Percentiles rank a stretch among this genome's conserved stretches.
These are phyloP conservation scores for Solanum megistacrolobum DNA, from an alignment of 257 asterid species.

Conservation along the genomic window DNA sequence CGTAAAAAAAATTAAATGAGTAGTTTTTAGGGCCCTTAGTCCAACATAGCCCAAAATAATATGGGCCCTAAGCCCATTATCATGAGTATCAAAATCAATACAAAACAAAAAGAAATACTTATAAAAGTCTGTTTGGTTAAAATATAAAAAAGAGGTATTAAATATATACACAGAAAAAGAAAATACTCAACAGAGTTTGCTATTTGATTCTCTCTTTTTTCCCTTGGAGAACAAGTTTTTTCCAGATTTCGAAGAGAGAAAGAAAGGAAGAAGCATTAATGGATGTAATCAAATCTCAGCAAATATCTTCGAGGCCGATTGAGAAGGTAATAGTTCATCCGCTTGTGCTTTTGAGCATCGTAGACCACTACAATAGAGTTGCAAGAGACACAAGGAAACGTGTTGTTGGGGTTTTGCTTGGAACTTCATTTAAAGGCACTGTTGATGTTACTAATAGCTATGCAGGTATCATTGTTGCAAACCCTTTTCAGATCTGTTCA, in stretches of 20 bases:
- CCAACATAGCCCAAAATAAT: not conserved
- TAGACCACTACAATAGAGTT: slow-evolving; percentile 89
- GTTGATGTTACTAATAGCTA: slow-evolving; percentile 94
- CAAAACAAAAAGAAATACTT: too few relatives aligned
- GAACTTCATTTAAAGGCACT: slow-evolving; percentile 70
- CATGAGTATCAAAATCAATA: not conserved
- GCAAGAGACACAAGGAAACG: slow-evolving; percentile 87
- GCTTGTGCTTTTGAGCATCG: slow-evolving; percentile 80
- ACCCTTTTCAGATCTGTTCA: slow-evolving; percentile 29
- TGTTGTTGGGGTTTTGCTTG: slow-evolving; percentile 79
- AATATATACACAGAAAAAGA: not conserved
- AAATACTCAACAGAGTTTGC: not conserved
- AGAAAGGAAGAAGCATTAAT: slow-evolving; percentile 2
- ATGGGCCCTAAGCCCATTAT: not conserved
- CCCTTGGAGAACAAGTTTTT: not conserved
- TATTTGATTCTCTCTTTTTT: not conserved
- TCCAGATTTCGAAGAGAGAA: not conserved
- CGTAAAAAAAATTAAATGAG: too few relatives aligned
- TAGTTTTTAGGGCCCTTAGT: not conserved
- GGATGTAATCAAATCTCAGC: slow-evolving; percentile 87
- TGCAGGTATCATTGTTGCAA: slow-evolving; percentile 34
- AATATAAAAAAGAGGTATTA: not conserved
- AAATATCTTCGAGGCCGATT: slow-evolving; percentile 62
- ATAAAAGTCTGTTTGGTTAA: not conserved
- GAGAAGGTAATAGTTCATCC: slow-evolving; percentile 95